Conservation (phyloP, 257 asterid species). For the Solanum sitiens region DNA sequence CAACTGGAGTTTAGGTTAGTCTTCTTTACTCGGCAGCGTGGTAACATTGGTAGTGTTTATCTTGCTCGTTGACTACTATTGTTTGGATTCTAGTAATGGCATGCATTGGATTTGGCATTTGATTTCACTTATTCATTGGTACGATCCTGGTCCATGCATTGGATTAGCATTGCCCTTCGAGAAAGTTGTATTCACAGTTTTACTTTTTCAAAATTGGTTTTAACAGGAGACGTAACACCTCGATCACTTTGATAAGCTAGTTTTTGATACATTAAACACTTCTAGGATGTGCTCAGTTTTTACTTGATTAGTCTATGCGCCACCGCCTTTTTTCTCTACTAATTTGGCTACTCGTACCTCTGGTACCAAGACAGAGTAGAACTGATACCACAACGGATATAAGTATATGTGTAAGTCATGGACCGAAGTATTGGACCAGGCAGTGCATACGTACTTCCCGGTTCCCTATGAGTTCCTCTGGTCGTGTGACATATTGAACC, state of each 20-base stretch:
- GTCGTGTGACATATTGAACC: background rate
- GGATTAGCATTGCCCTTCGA: background rate
- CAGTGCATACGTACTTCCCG: background rate
- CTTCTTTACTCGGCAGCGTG: background rate
- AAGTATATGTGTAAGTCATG: background rate
- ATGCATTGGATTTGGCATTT: background rate
- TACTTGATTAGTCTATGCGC: background rate
- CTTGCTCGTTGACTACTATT: background rate
- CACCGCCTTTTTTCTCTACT: background rate
- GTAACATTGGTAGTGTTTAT: background rate
- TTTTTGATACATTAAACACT: background rate
- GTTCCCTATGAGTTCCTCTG: background rate
- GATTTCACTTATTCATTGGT: background rate
- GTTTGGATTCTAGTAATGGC: background rate
- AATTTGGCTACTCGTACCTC: background rate
- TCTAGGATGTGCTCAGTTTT: too few relatives aligned
- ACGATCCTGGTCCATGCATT: background rate
- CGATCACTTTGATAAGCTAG: background rate
- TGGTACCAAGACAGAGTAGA: too few relatives aligned
- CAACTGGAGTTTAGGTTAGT: background rate
- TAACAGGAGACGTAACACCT: background rate
- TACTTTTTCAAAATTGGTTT: background rate
- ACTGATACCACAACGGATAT: too few relatives aligned
- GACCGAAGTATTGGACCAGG: background rate
- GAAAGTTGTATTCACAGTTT: background rate